These are phyloP conservation scores for Amphirosellinia nigrospora DNA, from an alignment of 495 filamentous ascomycete genomes.

Conservation along the genomic window DNA sequence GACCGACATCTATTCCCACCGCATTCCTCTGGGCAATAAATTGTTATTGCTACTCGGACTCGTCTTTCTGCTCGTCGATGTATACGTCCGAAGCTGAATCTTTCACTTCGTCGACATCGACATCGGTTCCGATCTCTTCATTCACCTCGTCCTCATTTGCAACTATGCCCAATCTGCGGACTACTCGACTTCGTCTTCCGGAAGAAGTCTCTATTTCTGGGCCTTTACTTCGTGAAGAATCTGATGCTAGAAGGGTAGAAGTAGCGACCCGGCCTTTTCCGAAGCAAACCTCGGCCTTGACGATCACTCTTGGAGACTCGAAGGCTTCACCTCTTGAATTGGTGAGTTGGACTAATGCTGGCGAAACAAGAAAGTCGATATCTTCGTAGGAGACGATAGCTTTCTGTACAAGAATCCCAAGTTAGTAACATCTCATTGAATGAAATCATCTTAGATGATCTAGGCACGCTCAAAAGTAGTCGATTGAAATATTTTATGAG, in stretches of 20 bases:
- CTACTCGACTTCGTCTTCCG: neutral
- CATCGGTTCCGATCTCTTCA: neutral
- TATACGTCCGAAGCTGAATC: neutral
- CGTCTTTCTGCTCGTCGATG: neutral
- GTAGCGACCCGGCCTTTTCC: neutral
- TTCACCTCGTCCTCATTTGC: neutral
- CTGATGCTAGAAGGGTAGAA: neutral
- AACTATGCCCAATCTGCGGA: neutral
- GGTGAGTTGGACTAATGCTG: slow-evolving; percentile 8
- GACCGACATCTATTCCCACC: neutral
- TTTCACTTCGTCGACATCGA: neutral
- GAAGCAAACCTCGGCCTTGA: slow-evolving; percentile 18
- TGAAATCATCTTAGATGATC: neutral
- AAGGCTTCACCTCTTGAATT: slow-evolving; percentile 4
- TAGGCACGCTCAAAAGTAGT: neutral
- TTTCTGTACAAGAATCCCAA: neutral
- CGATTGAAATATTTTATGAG: too few relatives aligned
- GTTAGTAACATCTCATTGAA: neutral
- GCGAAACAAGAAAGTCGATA: slow-evolving; percentile 16
- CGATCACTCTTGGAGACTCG: neutral
- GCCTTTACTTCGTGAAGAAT: neutral
- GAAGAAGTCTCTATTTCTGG: neutral
- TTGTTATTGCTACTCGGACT: neutral
- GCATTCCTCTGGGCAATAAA: neutral
- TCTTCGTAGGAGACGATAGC: neutral